Evolutionary conservation across 768 basidiomycete genomes (phyloP).

Genomic region (Tricholoma hemisulphureum): DNA sequence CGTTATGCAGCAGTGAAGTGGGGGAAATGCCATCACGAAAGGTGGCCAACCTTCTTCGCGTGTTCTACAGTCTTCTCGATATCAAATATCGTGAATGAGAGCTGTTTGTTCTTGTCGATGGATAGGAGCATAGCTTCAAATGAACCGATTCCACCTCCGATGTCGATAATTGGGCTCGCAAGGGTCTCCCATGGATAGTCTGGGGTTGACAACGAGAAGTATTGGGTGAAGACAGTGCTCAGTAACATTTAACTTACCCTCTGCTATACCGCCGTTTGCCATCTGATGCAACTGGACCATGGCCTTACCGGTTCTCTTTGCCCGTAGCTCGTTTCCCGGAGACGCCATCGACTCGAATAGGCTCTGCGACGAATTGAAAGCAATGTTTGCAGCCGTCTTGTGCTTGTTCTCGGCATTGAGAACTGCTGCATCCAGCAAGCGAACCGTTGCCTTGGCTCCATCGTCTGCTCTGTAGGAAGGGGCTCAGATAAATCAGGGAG

Average conservation of each 20-base stretch:
- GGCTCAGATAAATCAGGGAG: background rate
- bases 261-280: conserved; percentile 6
- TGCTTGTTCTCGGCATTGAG: background rate
- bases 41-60: conserved; percentile 3
- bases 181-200: conserved; percentile 8
- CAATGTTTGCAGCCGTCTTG: conserved; percentile 1
- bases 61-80: conserved; percentile 6
- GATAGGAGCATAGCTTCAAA: conserved; percentile 2
- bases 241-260: background rate
- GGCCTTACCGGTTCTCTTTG: conserved; percentile 3
- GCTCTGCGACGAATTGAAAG: background rate
- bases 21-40: background rate
- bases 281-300: conserved; percentile 8
- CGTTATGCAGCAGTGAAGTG: background rate
- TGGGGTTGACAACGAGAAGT: background rate
- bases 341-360: conserved; percentile 3
- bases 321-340: conserved; percentile 5
- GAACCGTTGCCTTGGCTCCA: conserved; percentile 6
- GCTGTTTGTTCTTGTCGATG: background rate
- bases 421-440: conserved; percentile 1
- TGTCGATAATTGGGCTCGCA: conserved; percentile 4
- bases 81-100: conserved; percentile 6
- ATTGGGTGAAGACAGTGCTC: background rate
- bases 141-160: conserved; percentile 10
- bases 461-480: conserved; percentile 1